Conservation (phyloP, 2,329 filamentous ascomycete genomes). For the Juglanconis sp. region DNA sequence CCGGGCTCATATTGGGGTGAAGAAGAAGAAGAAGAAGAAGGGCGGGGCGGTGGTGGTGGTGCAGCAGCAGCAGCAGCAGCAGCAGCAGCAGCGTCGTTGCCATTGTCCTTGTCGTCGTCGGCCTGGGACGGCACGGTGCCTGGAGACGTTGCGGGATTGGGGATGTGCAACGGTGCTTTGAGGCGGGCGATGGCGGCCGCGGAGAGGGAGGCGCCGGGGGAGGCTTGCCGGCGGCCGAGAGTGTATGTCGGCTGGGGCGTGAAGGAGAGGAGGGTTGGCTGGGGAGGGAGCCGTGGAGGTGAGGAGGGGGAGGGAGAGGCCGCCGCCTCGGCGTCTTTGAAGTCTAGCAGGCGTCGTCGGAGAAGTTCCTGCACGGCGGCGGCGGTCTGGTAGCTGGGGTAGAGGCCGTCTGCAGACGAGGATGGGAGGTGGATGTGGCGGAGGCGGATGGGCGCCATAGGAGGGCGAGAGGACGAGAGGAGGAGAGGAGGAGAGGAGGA, state of each 20-base stretch:
- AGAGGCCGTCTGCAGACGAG: conserved; percentile 21
- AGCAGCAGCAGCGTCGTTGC: no score
- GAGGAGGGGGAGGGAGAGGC: neutral
- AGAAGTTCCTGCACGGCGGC: conserved; percentile 36
- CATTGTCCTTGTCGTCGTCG: conserved; percentile 15
- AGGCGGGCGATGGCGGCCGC: conserved; percentile 43
- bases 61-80: no score
- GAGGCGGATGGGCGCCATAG: conserved; percentile 24
- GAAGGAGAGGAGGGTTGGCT: conserved; percentile 76
- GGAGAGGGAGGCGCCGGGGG: conserved; percentile 37
- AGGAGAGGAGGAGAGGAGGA: neutral
- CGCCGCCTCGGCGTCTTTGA: conserved; percentile 41
- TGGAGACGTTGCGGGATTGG: conserved; percentile 16
- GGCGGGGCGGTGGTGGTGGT: no score
- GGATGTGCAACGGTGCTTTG: conserved; percentile 35
- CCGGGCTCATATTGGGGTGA: no score
- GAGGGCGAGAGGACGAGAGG: neutral
- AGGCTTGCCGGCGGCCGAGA: conserved; percentile 74
- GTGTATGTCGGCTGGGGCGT: conserved; percentile 83
- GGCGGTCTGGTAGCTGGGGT: conserved; percentile 36
- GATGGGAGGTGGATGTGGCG: conserved; percentile 37
- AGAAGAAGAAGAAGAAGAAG: no score
- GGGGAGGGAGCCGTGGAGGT: conserved; percentile 40
- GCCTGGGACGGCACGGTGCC: neutral
- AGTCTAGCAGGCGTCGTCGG: conserved; percentile 51